Conservation (phyloP, 1,284 basidiomycete genomes). For the Ganoderma sinense region DNA sequence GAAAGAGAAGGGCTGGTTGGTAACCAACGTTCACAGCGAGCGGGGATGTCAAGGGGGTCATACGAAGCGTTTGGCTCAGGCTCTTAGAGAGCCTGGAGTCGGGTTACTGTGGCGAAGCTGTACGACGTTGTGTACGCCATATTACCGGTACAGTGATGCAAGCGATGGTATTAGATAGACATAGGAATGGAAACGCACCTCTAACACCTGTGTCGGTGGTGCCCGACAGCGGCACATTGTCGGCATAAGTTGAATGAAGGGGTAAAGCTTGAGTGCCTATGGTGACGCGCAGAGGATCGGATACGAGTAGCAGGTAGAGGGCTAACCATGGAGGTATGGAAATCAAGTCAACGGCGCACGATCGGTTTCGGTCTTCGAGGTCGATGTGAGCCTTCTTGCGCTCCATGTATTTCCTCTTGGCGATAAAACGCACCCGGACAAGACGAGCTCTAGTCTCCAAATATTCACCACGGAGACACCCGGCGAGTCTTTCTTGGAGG, state of each 20-base stretch:
- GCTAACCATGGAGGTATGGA: neutral
- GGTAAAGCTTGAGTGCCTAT: neutral
- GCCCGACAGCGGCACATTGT: neutral
- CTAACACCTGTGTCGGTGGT: neutral
- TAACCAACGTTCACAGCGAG: neutral
- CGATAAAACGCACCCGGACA: neutral
- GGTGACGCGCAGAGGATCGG: neutral
- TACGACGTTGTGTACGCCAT: neutral
- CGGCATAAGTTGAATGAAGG: neutral
- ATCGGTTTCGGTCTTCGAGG: neutral
- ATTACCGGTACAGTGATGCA: neutral
- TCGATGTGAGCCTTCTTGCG: neutral
- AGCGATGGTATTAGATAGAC: neutral
- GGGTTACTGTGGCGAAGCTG: neutral
- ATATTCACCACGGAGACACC: neutral
- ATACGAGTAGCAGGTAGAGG: neutral
- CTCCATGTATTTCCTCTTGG: neutral
- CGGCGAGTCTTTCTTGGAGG: neutral
- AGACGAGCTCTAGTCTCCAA: neutral
- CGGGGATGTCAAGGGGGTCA: neutral
- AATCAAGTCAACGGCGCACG: neutral
- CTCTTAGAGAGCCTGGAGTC: neutral
- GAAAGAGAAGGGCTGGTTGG: neutral
- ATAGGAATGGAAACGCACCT: neutral
- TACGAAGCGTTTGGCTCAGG: neutral